These are phyloP conservation scores for Jimgerdemannia lactiflua DNA, from an alignment of 192 early-diverging fungal species.

Conservation along the genomic window DNA sequence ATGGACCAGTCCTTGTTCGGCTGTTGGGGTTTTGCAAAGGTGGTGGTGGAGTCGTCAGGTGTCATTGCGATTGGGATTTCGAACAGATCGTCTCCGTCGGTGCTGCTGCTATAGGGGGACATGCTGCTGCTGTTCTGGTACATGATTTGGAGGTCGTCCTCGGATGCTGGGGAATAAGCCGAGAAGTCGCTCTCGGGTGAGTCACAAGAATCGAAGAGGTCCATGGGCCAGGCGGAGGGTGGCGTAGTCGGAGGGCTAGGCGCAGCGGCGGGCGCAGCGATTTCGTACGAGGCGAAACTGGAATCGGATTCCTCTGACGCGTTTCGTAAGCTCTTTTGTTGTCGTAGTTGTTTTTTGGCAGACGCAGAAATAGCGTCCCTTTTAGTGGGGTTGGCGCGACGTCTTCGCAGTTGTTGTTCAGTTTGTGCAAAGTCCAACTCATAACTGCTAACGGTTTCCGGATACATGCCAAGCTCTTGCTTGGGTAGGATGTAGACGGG, in stretches of 20 bases:
- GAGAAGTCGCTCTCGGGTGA: background rate
- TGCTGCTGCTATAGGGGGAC: background rate
- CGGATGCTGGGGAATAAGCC: background rate
- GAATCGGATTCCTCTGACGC: background rate
- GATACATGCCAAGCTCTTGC: background rate
- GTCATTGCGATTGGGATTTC: background rate
- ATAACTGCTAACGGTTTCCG: background rate
- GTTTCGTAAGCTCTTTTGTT: background rate
- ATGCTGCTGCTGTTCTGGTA: background rate
- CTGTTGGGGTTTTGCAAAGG: background rate
- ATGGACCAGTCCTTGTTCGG: background rate
- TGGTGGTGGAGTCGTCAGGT: background rate
- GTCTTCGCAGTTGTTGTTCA: background rate
- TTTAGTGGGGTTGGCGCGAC: background rate
- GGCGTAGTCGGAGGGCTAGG: background rate
- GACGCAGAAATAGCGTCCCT: background rate
- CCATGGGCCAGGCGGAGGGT: background rate
- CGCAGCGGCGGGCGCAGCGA: background rate
- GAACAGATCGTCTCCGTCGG: background rate
- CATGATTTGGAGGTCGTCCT: background rate
- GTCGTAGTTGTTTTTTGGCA: background rate
- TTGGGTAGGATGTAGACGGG: background rate
- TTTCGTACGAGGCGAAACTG: background rate
- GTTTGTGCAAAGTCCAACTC: background rate
- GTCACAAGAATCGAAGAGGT: background rate